Conservation (phyloP, 2,329 filamentous ascomycete species). For the Volutella citrinella region DNA sequence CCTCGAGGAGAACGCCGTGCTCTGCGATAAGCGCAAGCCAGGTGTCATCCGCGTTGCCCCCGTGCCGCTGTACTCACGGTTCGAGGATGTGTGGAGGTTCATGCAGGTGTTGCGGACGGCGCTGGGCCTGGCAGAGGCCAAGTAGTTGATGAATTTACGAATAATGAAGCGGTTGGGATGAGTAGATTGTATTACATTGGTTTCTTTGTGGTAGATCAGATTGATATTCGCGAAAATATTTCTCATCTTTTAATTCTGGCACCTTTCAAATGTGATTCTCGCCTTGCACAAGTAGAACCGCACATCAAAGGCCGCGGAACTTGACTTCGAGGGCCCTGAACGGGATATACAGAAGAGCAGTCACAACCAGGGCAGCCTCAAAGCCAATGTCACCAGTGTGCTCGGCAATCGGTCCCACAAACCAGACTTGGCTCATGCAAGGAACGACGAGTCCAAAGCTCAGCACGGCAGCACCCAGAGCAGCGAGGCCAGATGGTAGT, state of each 20-base stretch:
- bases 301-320: slow-evolving; percentile 7
- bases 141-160: slow-evolving; percentile 1
- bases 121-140: slow-evolving; percentile 21
- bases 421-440: slow-evolving; percentile 54
- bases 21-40: slow-evolving; percentile 81
- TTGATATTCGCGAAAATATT: too few species aligned
- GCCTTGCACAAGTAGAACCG: too few species aligned
- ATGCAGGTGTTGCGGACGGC: slow-evolving; percentile 39
- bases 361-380: slow-evolving; percentile 52
- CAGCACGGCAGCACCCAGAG: slow-evolving; percentile 36
- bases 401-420: slow-evolving; percentile 50
- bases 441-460: slow-evolving; percentile 47
- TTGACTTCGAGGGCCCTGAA: slow-evolving; percentile 37
- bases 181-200: too few species aligned
- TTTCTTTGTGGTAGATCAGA: too few species aligned
- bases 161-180: too few species aligned
- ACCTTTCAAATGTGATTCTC: too few species aligned
- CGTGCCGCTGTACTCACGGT: slow-evolving; percentile 79
- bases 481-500: slow-evolving; percentile 38
- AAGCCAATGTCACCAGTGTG: slow-evolving; percentile 58
- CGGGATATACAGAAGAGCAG: slow-evolving; percentile 35
- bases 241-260: too few species aligned
- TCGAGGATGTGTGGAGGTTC: slow-evolving; percentile 62
- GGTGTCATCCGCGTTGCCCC: slow-evolving; percentile 83
- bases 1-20: slow-evolving; percentile 66